A percentile compares a stretch with the other conserved stretches of the same genome.
phyloP scores from a whole-genome alignment of 495 filamentous ascomycete genomes.

The Bathelium albidoporum region DNA sequence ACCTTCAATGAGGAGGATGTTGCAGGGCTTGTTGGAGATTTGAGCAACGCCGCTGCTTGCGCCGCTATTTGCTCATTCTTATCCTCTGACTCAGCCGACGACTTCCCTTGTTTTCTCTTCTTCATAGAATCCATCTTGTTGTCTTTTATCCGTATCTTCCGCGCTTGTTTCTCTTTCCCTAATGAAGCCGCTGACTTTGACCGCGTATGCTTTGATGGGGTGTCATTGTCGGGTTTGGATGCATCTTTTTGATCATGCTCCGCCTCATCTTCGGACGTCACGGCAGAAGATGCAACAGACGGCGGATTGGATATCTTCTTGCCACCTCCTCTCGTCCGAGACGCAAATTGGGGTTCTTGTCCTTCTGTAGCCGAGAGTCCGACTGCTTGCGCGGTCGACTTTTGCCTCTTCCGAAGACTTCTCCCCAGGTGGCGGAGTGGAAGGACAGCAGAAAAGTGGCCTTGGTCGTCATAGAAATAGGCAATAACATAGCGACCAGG shows the following conservation, averaged over 20 bases:
- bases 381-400: constrained; percentile 32
- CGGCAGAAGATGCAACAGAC: constrained; percentile 30
- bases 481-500: constrained; percentile 73
- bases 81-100: not conserved
- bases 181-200: constrained; percentile 39
- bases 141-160: constrained; percentile 77
- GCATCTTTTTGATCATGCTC: constrained; percentile 24
- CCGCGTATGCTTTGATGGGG: constrained; percentile 37
- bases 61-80: constrained; percentile 20
- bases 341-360: constrained; percentile 9
- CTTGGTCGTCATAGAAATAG: constrained; percentile 69
- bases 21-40: constrained; percentile 78
- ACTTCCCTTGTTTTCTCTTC: constrained; percentile 29
- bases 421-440: constrained; percentile 18
- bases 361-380: constrained; percentile 27
- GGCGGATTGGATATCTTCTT: constrained; percentile 20
- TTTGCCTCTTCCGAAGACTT: constrained; percentile 25
- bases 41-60: constrained; percentile 47
- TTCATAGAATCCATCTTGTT: constrained; percentile 35
- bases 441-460: constrained; percentile 52
- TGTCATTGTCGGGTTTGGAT: constrained; percentile 23
- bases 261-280: constrained; percentile 29
- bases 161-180: constrained; percentile 46
- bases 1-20: constrained; percentile 51
- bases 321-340: constrained; percentile 8